A percentile compares a stretch with the other conserved stretches of the same genome.
Evolutionary conservation across 1,139 yeast species (phyloP).

Genomic region (Candida glucosophila): DNA sequence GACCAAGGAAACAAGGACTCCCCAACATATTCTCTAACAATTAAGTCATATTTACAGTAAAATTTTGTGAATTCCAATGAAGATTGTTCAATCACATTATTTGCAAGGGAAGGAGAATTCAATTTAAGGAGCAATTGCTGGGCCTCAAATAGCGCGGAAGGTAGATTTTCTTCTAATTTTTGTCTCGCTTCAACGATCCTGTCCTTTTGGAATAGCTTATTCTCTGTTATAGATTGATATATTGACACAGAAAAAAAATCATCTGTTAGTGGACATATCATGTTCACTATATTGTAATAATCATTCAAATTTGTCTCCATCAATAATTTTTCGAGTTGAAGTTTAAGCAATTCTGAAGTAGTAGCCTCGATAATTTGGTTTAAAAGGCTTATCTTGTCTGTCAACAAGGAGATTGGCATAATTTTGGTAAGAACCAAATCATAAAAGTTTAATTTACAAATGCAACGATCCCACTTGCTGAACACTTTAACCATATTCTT

Average conservation of each 20-base stretch:
- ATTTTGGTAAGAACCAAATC: conserved; percentile 52
- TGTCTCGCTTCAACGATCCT: conserved; percentile 33
- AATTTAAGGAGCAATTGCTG: conserved; percentile 50
- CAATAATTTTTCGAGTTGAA: conserved; percentile 37
- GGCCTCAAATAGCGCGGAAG: conserved; percentile 53
- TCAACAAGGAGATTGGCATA: conserved; percentile 34
- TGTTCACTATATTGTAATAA: conserved; percentile 53
- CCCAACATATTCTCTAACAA: conserved; percentile 33
- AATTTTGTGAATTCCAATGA: conserved; percentile 43
- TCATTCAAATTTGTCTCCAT: conserved; percentile 44
- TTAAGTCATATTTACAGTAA: conserved; percentile 38
- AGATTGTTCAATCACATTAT: conserved; percentile 42
- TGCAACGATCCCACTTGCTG: conserved; percentile 24
- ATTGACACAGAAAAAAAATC: conserved; percentile 46
- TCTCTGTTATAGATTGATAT: conserved; percentile 58
- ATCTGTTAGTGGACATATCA: conserved; percentile 60
- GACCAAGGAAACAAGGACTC: conserved; percentile 41
- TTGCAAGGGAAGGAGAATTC: conserved; percentile 55
- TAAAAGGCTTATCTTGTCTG: conserved; percentile 32
- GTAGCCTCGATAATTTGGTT: conserved; percentile 23
- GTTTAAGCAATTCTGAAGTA: conserved; percentile 26
- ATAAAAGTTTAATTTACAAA: conserved; percentile 48
- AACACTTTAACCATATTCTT: conserved; percentile 14
- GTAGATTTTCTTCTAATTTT: conserved; percentile 42
- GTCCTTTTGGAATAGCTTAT: conserved; percentile 44